Evolutionary conservation across 2,329 filamentous ascomycete species (phyloP).

Genomic region (Beauveria medogensis): DNA sequence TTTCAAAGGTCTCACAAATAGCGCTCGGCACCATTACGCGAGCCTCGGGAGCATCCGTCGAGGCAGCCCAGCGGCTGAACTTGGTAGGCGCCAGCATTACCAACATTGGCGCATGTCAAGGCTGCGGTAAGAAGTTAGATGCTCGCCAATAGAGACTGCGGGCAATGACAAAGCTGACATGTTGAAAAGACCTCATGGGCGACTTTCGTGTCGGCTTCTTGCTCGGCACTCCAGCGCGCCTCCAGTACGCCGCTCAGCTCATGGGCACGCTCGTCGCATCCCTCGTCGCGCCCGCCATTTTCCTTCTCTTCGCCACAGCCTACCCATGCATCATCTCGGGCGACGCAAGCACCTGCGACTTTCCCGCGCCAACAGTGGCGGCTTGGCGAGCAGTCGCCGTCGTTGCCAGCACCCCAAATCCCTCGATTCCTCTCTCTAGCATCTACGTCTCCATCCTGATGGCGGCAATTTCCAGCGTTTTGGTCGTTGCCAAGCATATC

Average conservation of each 20-base stretch:
- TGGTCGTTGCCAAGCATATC: not conserved
- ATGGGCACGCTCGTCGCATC: conserved; percentile 9
- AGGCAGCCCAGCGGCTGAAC: conserved; percentile 8
- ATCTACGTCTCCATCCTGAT: not conserved
- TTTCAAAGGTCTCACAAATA: conserved; percentile 9
- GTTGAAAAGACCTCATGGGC: conserved; percentile 4
- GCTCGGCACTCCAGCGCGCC: conserved; percentile 4
- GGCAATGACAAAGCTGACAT: not conserved
- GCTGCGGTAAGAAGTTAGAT: not conserved
- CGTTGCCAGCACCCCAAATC: conserved; percentile 5
- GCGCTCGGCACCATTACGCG: conserved; percentile 5
- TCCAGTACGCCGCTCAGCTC: conserved; percentile 8
- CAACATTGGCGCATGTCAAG: conserved; percentile 9
- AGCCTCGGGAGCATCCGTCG: not conserved
- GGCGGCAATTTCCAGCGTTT: not conserved
- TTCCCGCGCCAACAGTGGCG: conserved; percentile 7
- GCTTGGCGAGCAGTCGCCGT: conserved; percentile 8
- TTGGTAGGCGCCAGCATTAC: conserved; percentile 9
- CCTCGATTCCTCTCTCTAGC: conserved; percentile 5
- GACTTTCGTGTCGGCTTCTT: conserved; percentile 11
- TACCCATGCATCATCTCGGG: conserved; percentile 10
- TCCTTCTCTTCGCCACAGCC: conserved; percentile 8
- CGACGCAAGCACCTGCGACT: conserved; percentile 1
- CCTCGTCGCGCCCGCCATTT: conserved; percentile 8
- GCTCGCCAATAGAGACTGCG: too few relatives aligned